Evolutionary conservation across 768 basidiomycete genomes (phyloP).

Genomic region (Amanita muscaria): DNA sequence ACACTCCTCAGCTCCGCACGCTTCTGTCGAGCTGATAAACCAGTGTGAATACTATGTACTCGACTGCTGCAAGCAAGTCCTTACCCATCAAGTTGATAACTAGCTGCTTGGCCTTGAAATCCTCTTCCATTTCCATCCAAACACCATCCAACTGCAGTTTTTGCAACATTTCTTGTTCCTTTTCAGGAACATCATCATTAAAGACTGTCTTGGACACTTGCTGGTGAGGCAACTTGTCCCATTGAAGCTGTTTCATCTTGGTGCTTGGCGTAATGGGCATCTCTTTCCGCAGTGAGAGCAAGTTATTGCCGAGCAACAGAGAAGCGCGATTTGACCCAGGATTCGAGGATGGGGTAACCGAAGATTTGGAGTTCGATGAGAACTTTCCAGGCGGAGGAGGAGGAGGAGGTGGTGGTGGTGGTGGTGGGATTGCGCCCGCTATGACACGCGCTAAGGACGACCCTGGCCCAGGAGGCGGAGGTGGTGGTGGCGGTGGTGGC

Average conservation of each 20-base stretch:
- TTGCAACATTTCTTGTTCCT: slow-evolving; percentile 72
- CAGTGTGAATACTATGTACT: slow-evolving; percentile 9
- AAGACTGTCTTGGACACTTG: slow-evolving; percentile 82
- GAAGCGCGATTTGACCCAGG: slow-evolving; percentile 50
- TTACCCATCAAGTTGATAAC: slow-evolving; percentile 84
- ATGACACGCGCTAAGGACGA: slow-evolving; percentile 19
- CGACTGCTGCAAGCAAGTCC: no score
- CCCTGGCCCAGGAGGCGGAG: slow-evolving; percentile 26
- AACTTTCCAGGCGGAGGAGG: slow-evolving; percentile 25
- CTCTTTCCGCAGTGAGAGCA: slow-evolving; percentile 70
- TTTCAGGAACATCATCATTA: slow-evolving; percentile 58
- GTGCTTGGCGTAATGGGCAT: slow-evolving; percentile 75
- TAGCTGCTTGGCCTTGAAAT: slow-evolving; percentile 93
- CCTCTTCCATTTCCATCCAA: slow-evolving; percentile 95
- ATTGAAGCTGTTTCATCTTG: slow-evolving; percentile 97
- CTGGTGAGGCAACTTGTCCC: slow-evolving; percentile 95
- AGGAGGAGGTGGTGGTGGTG: slow-evolving; percentile 23
- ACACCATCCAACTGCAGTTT: slow-evolving; percentile 81
- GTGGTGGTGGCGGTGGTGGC: slow-evolving; percentile 28
- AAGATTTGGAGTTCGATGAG: slow-evolving; percentile 10
- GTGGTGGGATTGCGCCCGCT: slow-evolving; percentile 4
- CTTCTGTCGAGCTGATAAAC: slow-evolving; percentile 59
- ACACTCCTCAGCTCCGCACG: slow-evolving; percentile 88
- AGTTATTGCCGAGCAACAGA: slow-evolving; percentile 46
- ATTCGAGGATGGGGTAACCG: slow-evolving; percentile 24